phyloP scores from a whole-genome alignment of 306 rosid genomes.

The Lablab purpureus region DNA sequence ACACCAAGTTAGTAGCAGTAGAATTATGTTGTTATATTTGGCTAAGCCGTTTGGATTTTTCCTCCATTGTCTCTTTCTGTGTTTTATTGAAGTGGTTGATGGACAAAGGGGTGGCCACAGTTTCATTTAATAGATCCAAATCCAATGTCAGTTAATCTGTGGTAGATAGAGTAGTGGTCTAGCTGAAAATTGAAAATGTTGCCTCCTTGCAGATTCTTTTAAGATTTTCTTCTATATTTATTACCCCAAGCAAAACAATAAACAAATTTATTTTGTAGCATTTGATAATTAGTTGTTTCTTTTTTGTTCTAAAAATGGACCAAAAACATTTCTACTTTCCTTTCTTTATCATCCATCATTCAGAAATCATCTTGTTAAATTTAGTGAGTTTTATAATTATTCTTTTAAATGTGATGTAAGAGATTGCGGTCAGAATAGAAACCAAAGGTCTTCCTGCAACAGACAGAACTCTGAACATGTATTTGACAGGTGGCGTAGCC shows the following conservation, averaged over 20 bases:
- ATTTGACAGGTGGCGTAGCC: too few species aligned
- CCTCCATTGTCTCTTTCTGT: constrained; percentile 5
- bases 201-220: background rate
- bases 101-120: background rate
- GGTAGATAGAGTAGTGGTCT: constrained; percentile 9
- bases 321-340: background rate
- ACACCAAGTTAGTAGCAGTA: too few species aligned
- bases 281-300: too few species aligned
- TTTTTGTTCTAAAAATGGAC: background rate
- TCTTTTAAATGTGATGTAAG: too few species aligned
- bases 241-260: background rate
- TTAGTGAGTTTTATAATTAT: too few species aligned
- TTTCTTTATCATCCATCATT: too few species aligned
- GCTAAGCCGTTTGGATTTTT: background rate
- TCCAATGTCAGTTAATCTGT: constrained; percentile 17
- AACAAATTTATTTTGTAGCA: too few species aligned
- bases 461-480: too few species aligned
- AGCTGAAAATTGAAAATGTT: constrained; percentile 24
- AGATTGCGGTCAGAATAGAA: too few species aligned
- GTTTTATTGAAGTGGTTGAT: background rate
- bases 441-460: too few species aligned
- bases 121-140: constrained; percentile 32
- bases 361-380: too few species aligned
- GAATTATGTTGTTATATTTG: too few species aligned
- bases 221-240: background rate